Base-by-base conservation (phyloP, 331 rosid genomes). In the Prunus yedoensis region DNA sequence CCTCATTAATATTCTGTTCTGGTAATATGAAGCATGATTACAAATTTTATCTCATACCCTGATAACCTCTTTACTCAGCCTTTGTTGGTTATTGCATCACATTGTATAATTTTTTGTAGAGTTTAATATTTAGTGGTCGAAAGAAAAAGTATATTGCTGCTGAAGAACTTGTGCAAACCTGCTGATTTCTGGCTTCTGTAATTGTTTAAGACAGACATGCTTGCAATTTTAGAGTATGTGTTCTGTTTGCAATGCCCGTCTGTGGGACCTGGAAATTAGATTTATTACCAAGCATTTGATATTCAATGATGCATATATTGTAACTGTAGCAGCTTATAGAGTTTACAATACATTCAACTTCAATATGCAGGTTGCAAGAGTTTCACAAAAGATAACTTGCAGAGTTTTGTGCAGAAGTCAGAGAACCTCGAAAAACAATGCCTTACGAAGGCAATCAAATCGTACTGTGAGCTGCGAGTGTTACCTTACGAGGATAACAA, bases 391-490 rank as follows among this genome's bases (percentile, higher is more conserved):
- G 99, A 95, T 84, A 90, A 84, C 86, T 74, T 90, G 87, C 90
- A 77, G 87, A 89, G 88, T 80, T 95, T 92, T 84, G 96, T 87
- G 79, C 99, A 84, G 86, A 95, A 95, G 86, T 92, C 99, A 18
- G 99, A 90, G 89, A 90, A 87, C 81, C 93, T 95, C 4, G 99
- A 95, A 84, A 92, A 92, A 80, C 99, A 88, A 84, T 95, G 99
- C 45, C 97, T 92, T 77, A 68, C 86, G 18, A 95, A 71, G 79
- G 93, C 99, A 38, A 89, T 95, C 67, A 88, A 85, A 82, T 92
- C 93, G 38, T 95, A 95, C 79, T 95, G 99, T 56, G 97, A 95
- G 76, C 93, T 92, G 81, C 88, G 97, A 61, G 99, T 95, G 53
- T 83, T 95, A 59, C 97, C 97, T 52, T 90, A 89, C 54, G 92